phyloP scores from a whole-genome alignment of 2,329 filamentous ascomycete species.

The Chaetoscypha palmicola region DNA sequence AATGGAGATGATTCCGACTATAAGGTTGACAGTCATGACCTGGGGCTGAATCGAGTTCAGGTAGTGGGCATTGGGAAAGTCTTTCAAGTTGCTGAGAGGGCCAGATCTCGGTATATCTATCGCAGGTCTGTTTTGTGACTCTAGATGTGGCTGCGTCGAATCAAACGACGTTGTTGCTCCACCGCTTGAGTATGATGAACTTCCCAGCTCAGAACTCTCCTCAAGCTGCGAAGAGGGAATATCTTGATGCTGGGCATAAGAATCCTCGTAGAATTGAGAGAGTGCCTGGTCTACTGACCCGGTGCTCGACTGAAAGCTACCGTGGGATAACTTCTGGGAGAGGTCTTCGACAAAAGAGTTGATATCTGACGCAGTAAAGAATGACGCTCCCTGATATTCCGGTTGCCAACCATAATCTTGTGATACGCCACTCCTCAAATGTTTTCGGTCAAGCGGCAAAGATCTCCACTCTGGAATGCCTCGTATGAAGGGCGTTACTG shows the following conservation, averaged over 20 bases:
- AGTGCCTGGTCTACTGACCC: conserved; percentile 33
- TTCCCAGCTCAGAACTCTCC: conserved; percentile 20
- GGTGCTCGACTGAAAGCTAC: conserved; percentile 10
- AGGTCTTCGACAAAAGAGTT: conserved; percentile 18
- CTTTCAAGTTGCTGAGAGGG: conserved; percentile 55
- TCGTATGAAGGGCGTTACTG: background rate
- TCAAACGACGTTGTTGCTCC: conserved; percentile 32
- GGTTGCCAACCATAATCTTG: conserved; percentile 37
- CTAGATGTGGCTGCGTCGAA: conserved; percentile 33
- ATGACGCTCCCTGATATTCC: conserved; percentile 33
- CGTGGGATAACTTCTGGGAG: conserved; percentile 9
- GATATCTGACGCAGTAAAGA: conserved; percentile 43
- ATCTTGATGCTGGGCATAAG: conserved; percentile 62
- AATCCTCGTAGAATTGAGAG: conserved; percentile 70
- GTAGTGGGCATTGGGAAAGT: conserved; percentile 61
- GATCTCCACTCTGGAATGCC: conserved; percentile 42
- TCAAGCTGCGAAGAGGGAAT: conserved; percentile 54
- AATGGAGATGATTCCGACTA: conserved; percentile 73
- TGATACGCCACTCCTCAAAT: conserved; percentile 44
- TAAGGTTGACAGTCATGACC: conserved; percentile 73
- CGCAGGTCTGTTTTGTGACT: conserved; percentile 21
- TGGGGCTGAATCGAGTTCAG: conserved; percentile 65
- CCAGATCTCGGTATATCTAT: conserved; percentile 25
- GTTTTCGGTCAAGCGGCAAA: conserved; percentile 41
- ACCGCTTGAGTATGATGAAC: conserved; percentile 15